Percentiles rank a stretch among this genome's conserved stretches.
phyloP scores from a whole-genome alignment of 2,329 filamentous ascomycete species.

The Xylogone sp. region DNA sequence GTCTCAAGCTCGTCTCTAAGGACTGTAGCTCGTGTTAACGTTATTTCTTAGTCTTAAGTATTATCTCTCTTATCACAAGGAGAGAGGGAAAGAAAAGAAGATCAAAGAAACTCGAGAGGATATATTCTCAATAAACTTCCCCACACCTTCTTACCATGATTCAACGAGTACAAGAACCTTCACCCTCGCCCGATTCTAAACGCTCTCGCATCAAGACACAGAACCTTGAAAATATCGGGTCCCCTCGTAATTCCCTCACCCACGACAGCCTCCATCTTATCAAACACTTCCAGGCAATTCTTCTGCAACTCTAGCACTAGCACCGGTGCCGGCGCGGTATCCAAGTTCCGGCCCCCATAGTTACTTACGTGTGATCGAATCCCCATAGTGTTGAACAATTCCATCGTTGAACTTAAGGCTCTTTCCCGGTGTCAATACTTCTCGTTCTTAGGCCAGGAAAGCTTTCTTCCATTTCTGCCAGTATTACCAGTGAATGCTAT shows the following conservation, averaged over 20 bases:
- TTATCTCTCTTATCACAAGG: too few species aligned
- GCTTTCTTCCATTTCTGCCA: too few species aligned
- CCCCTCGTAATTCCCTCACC: constrained; percentile 64
- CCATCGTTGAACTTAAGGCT: too few species aligned
- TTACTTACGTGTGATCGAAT: too few species aligned
- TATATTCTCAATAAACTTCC: constrained; percentile 49
- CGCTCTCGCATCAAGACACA: constrained; percentile 61
- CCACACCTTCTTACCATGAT: constrained; percentile 59
- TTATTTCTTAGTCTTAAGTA: too few species aligned
- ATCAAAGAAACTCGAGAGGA: constrained; percentile 11
- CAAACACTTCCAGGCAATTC: constrained; percentile 57
- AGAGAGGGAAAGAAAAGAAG: not conserved
- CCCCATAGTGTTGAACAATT: too few species aligned
- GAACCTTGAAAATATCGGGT: constrained; percentile 63
- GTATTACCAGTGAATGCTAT: too few species aligned
- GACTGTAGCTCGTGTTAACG: constrained; percentile 29
- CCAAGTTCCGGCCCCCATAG: constrained; percentile 59
- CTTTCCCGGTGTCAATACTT: too few species aligned
- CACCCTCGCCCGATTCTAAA: constrained; percentile 60
- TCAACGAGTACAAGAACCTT: constrained; percentile 55
- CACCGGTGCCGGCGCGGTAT: constrained; percentile 50
- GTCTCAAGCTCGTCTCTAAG: constrained; percentile 60
- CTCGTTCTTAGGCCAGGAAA: too few species aligned
- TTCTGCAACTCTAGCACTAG: constrained; percentile 59
- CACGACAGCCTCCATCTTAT: constrained; percentile 56